A percentile compares a stretch with the other conserved stretches of the same genome.
These are phyloP conservation scores for Lentinula guzmanii DNA, from an alignment of 768 basidiomycete species.

Conservation along the genomic window DNA sequence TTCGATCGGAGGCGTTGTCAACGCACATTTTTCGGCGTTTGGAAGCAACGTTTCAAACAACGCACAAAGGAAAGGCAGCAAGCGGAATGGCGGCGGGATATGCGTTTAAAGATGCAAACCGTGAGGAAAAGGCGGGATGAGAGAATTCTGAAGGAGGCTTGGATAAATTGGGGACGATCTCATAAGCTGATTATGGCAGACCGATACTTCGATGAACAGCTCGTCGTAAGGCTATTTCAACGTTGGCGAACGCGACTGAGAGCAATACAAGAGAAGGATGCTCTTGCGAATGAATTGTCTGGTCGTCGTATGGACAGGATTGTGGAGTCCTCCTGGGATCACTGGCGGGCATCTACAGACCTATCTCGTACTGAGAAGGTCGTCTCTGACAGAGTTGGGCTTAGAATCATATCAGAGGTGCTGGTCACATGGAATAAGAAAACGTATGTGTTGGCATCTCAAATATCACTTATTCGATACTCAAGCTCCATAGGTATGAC, in stretches of 20 bases:
- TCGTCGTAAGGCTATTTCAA: conserved; percentile 37
- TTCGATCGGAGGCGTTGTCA: conserved; percentile 40
- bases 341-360: conserved; percentile 47
- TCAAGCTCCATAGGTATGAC: conserved; percentile 30
- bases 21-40: conserved; percentile 35
- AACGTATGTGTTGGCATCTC: conserved; percentile 28
- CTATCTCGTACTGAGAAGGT: conserved; percentile 39
- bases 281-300: conserved; percentile 43
- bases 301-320: conserved; percentile 28
- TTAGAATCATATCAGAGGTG: conserved; percentile 41
- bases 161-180: conserved; percentile 62
- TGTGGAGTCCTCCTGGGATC: conserved; percentile 42
- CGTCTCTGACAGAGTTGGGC: conserved; percentile 36
- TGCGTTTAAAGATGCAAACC: conserved; percentile 64
- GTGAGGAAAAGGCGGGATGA: conserved; percentile 51
- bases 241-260: conserved; percentile 49
- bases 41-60: conserved; percentile 46
- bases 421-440: conserved; percentile 54
- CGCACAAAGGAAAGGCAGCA: conserved; percentile 51
- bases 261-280: conserved; percentile 37
- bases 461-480: not conserved
- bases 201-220: conserved; percentile 39
- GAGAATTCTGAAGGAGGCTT: conserved; percentile 50
- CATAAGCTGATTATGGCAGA: conserved; percentile 46
- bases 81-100: conserved; percentile 57